Conservation (phyloP, 768 basidiomycete species). For the Hygrophoropsis aurantiaca region DNA sequence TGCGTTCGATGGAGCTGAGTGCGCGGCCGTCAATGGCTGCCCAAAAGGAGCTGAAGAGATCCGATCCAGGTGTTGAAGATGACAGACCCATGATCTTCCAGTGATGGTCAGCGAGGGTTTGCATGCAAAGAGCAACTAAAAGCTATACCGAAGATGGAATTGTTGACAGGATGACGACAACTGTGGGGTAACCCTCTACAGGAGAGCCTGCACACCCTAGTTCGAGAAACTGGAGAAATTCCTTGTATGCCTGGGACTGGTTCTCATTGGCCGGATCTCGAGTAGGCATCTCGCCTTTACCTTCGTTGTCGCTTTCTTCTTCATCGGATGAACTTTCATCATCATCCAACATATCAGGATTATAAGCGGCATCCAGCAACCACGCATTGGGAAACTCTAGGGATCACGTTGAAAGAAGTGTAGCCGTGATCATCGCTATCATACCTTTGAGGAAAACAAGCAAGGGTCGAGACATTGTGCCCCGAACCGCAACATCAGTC, state of each 20-base stretch:
- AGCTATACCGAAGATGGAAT: constrained; percentile 63
- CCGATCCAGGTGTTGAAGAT: constrained; percentile 29
- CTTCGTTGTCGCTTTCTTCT: constrained; percentile 32
- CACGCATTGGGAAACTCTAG: constrained; percentile 69
- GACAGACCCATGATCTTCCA: constrained; percentile 20
- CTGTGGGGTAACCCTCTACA: constrained; percentile 75
- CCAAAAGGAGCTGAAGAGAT: constrained; percentile 81
- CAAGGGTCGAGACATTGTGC: constrained; percentile 67
- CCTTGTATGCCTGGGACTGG: constrained; percentile 53
- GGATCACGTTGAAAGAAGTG: neutral
- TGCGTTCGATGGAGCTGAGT: constrained; percentile 55
- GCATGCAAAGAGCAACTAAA: neutral
- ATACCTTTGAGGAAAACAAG: constrained; percentile 72
- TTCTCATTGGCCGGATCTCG: constrained; percentile 4
- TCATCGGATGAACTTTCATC: constrained; percentile 34
- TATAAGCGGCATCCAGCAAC: constrained; percentile 42
- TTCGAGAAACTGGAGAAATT: constrained; percentile 79
- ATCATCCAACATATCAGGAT: constrained; percentile 18
- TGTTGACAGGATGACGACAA: constrained; percentile 80
- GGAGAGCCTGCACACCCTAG: constrained; percentile 80
- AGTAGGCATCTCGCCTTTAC: neutral
- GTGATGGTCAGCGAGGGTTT: neutral
- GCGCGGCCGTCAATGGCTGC: constrained; percentile 71
- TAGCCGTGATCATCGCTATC: neutral
- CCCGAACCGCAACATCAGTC: constrained; percentile 65